These are phyloP conservation scores for Penicillium silybi DNA, from an alignment of 495 filamentous ascomycete genomes.

Conservation along the genomic window DNA sequence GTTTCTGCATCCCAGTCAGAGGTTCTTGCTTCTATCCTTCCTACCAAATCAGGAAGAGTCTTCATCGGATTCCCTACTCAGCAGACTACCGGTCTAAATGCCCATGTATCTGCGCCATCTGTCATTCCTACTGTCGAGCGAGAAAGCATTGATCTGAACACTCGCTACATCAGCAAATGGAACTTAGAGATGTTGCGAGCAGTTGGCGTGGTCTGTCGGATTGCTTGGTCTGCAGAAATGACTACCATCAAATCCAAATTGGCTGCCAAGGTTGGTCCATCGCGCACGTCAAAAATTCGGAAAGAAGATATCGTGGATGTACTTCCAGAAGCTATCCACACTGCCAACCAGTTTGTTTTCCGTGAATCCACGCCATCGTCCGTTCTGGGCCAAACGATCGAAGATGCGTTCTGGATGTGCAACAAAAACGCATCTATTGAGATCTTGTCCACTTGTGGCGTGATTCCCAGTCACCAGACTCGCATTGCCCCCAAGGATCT, in stretches of 20 bases:
- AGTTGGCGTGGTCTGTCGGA: conserved; percentile 82
- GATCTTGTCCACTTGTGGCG: conserved; percentile 79
- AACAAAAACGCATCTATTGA: conserved; percentile 78
- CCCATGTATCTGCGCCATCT: conserved; percentile 97
- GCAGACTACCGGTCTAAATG: conserved; percentile 90
- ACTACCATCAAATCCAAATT: conserved; percentile 55
- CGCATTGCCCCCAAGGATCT: conserved; percentile 77
- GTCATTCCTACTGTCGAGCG: conserved; percentile 98
- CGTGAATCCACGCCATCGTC: conserved; percentile 82
- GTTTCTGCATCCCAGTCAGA: conserved; percentile 59
- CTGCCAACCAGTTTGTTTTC: conserved; percentile 71
- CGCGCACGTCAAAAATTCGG: conserved; percentile 52
- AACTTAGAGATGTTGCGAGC: conserved; percentile 92
- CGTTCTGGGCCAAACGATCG: conserved; percentile 74
- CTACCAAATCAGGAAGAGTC: conserved; percentile 79
- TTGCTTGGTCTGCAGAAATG: conserved; percentile 87
- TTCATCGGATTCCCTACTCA: conserved; percentile 98
- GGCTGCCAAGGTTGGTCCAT: conserved; percentile 24
- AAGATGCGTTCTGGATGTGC: conserved; percentile 92
- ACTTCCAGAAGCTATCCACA: conserved; percentile 73
- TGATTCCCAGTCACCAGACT: conserved; percentile 72
- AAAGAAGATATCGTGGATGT: conserved; percentile 60
- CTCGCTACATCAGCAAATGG: conserved; percentile 88
- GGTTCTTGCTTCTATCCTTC: conserved; percentile 86
- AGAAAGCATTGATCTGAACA: conserved; percentile 94